Percentiles rank a stretch among this genome's conserved stretches.
These are phyloP conservation scores for Bryum argenteum DNA, from an alignment of 225 moss, liverwort and hornwort species.

Conservation along the genomic window DNA sequence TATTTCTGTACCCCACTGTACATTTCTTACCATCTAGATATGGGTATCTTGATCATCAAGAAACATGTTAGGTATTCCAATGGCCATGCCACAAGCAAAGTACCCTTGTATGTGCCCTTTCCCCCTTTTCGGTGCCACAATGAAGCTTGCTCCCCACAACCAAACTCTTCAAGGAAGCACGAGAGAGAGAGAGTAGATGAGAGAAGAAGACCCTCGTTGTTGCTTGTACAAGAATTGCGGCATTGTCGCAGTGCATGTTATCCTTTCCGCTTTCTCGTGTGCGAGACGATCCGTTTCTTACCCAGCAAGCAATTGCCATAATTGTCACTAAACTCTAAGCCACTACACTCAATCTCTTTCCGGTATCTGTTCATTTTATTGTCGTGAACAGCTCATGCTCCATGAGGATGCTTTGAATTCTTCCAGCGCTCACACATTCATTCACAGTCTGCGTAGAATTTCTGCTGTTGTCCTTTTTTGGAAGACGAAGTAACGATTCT, in stretches of 20 bases:
- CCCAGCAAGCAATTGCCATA: constrained; percentile 18
- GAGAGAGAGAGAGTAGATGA: not conserved
- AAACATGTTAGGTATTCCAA: not conserved
- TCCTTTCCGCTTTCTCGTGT: constrained; percentile 8
- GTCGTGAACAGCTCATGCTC: not conserved
- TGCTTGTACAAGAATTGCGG: not conserved
- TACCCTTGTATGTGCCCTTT: constrained; percentile 24
- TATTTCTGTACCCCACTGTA: too few relatives aligned
- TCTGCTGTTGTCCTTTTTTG: not conserved
- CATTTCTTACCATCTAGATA: too few relatives aligned
- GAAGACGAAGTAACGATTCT: constrained; percentile 9
- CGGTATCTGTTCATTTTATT: not conserved
- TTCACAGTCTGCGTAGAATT: not conserved
- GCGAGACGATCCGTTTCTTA: constrained; percentile 21
- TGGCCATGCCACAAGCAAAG: not conserved
- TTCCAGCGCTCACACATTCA: not conserved
- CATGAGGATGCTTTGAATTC: not conserved
- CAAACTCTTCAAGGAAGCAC: constrained; percentile 3
- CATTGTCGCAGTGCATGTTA: not conserved
- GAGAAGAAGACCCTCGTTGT: not conserved
- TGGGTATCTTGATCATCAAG: too few relatives aligned
- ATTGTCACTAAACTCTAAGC: not conserved
- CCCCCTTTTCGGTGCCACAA: constrained; percentile 18
- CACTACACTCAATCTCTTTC: not conserved
- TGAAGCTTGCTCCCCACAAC: not conserved